These are phyloP conservation scores for Vaccinium myrtillus DNA, from an alignment of 148 eudicot genomes.

Conservation along the genomic window DNA sequence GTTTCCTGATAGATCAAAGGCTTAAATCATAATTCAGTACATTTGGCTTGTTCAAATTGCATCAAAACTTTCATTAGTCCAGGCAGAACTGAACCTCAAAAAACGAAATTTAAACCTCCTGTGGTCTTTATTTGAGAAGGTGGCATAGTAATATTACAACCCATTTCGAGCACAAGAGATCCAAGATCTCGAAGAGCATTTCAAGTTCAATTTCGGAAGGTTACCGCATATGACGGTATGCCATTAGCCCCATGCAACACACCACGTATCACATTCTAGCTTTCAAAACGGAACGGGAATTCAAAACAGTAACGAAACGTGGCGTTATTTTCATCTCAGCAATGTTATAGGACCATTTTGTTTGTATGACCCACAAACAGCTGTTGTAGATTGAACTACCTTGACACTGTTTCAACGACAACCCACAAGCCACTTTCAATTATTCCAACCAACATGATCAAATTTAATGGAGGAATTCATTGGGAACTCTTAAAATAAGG, in stretches of 20 bases:
- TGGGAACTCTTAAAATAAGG: background rate
- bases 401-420: background rate
- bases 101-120: background rate
- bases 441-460: constrained; percentile 28
- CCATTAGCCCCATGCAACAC: background rate
- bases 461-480: constrained; percentile 24
- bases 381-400: constrained; percentile 17
- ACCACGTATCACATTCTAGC: background rate
- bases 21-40: background rate
- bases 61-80: background rate
- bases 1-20: constrained; percentile 50
- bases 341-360: background rate
- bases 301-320: background rate
- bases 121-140: background rate
- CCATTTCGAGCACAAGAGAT: background rate
- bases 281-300: background rate
- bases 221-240: background rate
- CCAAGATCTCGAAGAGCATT: background rate
- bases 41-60: background rate
- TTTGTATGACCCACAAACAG: background rate
- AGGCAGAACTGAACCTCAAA: background rate
- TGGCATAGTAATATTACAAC: background rate
- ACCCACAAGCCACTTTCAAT: constrained; percentile 15
- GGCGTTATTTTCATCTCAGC: constrained; percentile 14
- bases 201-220: background rate